phyloP scores from a whole-genome alignment of 108 stramenopile species.

The Pseudonitzschia multiseries region DNA sequence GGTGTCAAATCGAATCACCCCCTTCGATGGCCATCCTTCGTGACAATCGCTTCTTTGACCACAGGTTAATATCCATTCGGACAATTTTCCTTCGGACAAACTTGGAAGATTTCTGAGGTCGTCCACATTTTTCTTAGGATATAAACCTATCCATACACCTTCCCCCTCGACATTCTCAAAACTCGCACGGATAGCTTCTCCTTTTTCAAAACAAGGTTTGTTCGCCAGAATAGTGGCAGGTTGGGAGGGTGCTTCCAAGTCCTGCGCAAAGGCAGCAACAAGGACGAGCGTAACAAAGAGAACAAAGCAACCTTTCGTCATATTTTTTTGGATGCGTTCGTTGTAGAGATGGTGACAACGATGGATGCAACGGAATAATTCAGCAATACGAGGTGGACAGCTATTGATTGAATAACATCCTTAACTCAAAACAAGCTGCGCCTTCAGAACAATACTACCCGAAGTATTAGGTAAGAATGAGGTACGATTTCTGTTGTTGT shows the following conservation, averaged over 20 bases:
- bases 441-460: no score
- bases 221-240: not conserved
- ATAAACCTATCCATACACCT: conserved; percentile 17
- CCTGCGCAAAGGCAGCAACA: not conserved
- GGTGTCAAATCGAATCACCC: not conserved
- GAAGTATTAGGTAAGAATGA: no score
- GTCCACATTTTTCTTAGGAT: not conserved
- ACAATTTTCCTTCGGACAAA: not conserved
- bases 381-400: no score
- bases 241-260: not conserved
- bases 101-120: conserved; percentile 6
- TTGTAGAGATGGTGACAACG: not conserved
- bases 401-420: no score
- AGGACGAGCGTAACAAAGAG: not conserved
- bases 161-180: not conserved
- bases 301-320: not conserved
- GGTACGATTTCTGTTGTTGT: not conserved
- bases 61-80: conserved; percentile 12
- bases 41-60: conserved; percentile 1
- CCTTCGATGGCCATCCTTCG: not conserved
- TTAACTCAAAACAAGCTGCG: no score
- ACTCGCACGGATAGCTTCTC: not conserved
- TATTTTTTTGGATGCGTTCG: not conserved
- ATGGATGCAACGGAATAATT: no score
- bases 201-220: conserved; percentile 14